These are phyloP conservation scores for Moesziomyces aphidis DNA, from an alignment of 1,284 basidiomycete species.

Conservation along the genomic window DNA sequence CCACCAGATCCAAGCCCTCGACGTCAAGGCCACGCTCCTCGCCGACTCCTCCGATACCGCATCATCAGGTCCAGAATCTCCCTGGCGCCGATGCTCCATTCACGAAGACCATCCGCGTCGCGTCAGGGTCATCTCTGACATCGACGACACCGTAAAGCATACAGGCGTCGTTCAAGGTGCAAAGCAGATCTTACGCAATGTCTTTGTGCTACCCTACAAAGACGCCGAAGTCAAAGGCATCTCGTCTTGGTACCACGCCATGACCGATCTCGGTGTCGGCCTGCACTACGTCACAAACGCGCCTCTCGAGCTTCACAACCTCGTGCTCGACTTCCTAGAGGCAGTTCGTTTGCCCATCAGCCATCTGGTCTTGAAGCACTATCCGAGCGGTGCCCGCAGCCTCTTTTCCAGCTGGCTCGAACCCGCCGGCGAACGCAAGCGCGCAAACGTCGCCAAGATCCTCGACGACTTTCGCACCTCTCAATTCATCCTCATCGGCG, in stretches of 20 bases:
- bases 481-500: constrained; percentile 62
- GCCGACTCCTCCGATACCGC: neutral
- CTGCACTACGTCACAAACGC: constrained; percentile 79
- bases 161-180: constrained; percentile 67
- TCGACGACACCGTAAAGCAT: constrained; percentile 91
- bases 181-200: constrained; percentile 69
- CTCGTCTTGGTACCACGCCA: constrained; percentile 71
- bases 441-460: constrained; percentile 45
- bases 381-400: constrained; percentile 45
- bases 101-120: constrained; percentile 35
- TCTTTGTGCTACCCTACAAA: constrained; percentile 72
- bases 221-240: constrained; percentile 87
- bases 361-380: constrained; percentile 61
- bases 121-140: constrained; percentile 82
- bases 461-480: constrained; percentile 50
- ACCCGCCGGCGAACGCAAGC: constrained; percentile 56
- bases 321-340: constrained; percentile 82
- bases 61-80: constrained; percentile 9
- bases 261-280: constrained; percentile 31
- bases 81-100: constrained; percentile 36
- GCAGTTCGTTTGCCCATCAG: constrained; percentile 78
- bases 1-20: constrained; percentile 35
- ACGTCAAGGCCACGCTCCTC: constrained; percentile 32
- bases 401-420: constrained; percentile 57
- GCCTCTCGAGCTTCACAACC: constrained; percentile 84